These are phyloP conservation scores for Solioccasus polychromus DNA, from an alignment of 768 basidiomycete species.

Conservation along the genomic window DNA sequence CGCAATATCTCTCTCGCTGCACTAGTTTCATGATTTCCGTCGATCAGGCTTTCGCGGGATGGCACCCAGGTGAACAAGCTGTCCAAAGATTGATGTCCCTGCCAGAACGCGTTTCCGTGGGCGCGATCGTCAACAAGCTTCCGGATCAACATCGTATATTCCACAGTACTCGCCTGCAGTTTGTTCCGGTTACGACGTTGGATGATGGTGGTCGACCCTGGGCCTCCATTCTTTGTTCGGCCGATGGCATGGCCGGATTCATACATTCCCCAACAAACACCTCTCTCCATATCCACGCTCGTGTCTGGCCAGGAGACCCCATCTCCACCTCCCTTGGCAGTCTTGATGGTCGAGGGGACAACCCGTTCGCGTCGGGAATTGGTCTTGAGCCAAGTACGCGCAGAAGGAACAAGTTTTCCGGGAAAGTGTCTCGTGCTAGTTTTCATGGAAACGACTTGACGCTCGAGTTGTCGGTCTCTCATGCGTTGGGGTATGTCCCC, in stretches of 20 bases:
- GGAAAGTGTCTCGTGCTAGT: slow-evolving; percentile 37
- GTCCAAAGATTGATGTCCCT: slow-evolving; percentile 26
- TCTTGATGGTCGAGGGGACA: slow-evolving; percentile 9
- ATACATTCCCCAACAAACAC: slow-evolving; percentile 25
- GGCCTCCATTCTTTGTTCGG: slow-evolving; percentile 32
- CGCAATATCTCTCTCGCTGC: not conserved
- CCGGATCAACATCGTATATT: slow-evolving; percentile 34
- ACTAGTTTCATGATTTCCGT: slow-evolving; percentile 4
- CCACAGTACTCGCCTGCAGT: slow-evolving; percentile 29
- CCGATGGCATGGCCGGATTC: slow-evolving; percentile 25
- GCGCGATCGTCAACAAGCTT: slow-evolving; percentile 21
- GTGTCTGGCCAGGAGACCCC: slow-evolving; percentile 50
- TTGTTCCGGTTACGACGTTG: slow-evolving; percentile 32
- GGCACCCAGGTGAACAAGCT: slow-evolving; percentile 39
- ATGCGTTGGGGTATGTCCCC: slow-evolving; percentile 52
- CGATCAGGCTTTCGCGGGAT: slow-evolving; percentile 33
- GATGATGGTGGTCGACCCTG: slow-evolving; percentile 31
- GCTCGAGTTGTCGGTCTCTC: slow-evolving; percentile 47
- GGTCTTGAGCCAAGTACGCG: slow-evolving; percentile 58
- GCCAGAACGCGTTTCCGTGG: slow-evolving; percentile 22
- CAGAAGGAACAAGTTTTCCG: slow-evolving; percentile 62
- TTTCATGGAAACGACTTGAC: slow-evolving; percentile 27
- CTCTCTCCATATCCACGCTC: slow-evolving; percentile 20
- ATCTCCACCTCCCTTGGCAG: slow-evolving; percentile 36
- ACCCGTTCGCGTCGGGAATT: slow-evolving; percentile 49